Evolutionary conservation across 352 stramenopile genomes (phyloP), one percentile per base, ranked within the genome.

Genomic region (Sclerospora graminicola): DNA sequence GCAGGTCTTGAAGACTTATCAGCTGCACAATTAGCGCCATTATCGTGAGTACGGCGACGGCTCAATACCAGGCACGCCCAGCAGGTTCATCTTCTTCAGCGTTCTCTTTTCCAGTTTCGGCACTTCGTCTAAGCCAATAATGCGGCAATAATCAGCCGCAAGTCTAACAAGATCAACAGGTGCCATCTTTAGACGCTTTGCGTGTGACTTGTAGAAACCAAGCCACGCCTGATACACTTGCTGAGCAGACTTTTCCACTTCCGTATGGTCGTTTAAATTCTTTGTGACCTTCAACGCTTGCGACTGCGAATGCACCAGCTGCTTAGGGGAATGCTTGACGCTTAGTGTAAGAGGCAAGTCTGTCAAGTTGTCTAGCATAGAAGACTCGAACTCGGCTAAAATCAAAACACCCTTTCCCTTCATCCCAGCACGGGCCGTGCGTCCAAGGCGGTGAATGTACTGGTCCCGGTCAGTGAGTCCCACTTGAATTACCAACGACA

Each of bases 391-490:
- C 45, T 90, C 66, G 5, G 66, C 63, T 24, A 96, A 60, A 30
- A 96, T 51, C 19, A 96, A 54, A 26, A 94, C 57, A 35, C 84
- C 85, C 23, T 81, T 66, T 11, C 86, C 88, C 41, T 76, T 66
- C 66, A 91, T 95, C 19, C 87, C 86, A 15, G 83, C 85, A 50
- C 87, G 78, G 2, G 79, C 95, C 5, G 93, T 98, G 56, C 95
- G 85, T 29, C 94, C 94, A 8, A 98, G 65, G 13, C 95, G 80
- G 64, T 98, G 95, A 40, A 98, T 94, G 70, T 98, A 98, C 60
- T 97, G 91, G 45, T 94, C 88, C 21, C 75, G 68, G 48, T 93
- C 85, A 45, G 65, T 95, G 26, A 65, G 83, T 39, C 60, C 82
- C 32, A 94, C 71, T 51, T 96, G 80, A 1, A 95, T 60, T 21